Base-by-base conservation (phyloP, 331 rosid species). In the Malus hybrid region DNA sequence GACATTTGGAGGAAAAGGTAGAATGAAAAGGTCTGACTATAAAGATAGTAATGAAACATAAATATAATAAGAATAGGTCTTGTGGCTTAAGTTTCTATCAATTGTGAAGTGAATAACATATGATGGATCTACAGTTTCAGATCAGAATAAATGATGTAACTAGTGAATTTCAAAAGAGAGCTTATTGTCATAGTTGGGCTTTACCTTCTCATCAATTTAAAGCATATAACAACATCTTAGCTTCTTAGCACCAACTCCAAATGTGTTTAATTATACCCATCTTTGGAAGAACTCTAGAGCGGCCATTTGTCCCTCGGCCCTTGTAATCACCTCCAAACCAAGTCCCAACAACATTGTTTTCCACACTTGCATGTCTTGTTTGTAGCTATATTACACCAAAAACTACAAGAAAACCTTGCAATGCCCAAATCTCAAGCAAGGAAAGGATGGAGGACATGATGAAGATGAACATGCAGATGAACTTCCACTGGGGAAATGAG, bases 401-500 rank as follows among this genome's bases (percentile, higher is more conserved):
- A 29, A 0, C 39, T 3, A 63, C 39, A 63, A 63, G 39, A 63
- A 29, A 13, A 28, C 66, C 5, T 63, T 13, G 39, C 34, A 2
- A 3, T 13, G 7, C 75, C 46, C 0, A 55, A 15, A 18, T 18
- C 64, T 24, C 8, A 60, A 60, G 33, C 32, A 24, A 60, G 64
- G 16, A 24, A 30, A n/a, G 55, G 61, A n/a, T 7, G 36, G 81
- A 81, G 83, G 52, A 39, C 66, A 84, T 34, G 87, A 13, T 67
- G 63, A 57, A 60, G 44, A 67, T 16, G 75, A 11, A 57, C 12
- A 77, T 62, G 89, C 84, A 77, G 50, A 82, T 75, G 91, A 85
- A 80, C 72, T 88, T 93, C 80, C 86, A 88, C 8, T 91, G 97
- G 98, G 91, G 97, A 20, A 89, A 68, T 73, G 61, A 88, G 29